Percentiles rank a stretch among this genome's conserved stretches.
Conservation (phyloP, 371 early-diverging fungal species). For the Parasitella parasitica region DNA sequence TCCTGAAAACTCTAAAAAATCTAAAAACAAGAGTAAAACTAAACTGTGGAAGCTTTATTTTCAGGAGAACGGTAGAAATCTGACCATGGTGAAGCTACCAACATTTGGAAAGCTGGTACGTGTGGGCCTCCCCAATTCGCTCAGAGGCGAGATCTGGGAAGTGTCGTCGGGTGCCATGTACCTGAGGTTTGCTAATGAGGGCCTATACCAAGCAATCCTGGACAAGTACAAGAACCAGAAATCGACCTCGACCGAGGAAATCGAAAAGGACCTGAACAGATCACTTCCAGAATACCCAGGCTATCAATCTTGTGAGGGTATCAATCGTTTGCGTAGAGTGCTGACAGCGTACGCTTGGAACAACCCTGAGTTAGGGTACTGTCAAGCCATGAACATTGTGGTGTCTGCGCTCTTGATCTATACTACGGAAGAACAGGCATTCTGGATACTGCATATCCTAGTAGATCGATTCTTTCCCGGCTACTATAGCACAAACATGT, state of each 20-base stretch:
- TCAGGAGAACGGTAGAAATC: conserved; percentile 85
- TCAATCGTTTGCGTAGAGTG: conserved; percentile 86
- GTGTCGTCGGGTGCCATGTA: conserved; percentile 88
- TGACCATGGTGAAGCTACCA: conserved; percentile 79
- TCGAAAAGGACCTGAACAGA: conserved; percentile 95
- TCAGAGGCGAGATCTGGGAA: conserved; percentile 98
- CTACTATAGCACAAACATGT: conserved; percentile 97
- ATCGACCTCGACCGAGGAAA: conserved; percentile 87
- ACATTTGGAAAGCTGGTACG: conserved; percentile 89
- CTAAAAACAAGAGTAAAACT: conserved; percentile 76
- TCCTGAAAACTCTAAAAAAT: conserved; percentile 75
- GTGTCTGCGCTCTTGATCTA: conserved; percentile 91
- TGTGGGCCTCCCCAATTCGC: conserved; percentile 87
- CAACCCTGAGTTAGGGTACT: conserved; percentile 93
- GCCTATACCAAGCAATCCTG: conserved; percentile 79
- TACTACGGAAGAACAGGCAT: conserved; percentile 96
- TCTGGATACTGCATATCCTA: conserved; percentile 88
- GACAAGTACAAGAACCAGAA: conserved; percentile 67
- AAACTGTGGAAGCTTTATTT: conserved; percentile 82
- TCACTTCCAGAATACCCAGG: conserved; percentile 93
- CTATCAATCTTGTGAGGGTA: conserved; percentile 90
- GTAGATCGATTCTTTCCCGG: conserved; percentile 92
- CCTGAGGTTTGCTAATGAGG: conserved; percentile 81
- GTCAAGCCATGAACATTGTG: conserved; percentile 99
- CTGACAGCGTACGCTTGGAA: conserved; percentile 85